These are phyloP conservation scores for Lepidium sativum DNA, from an alignment of 345 rosid species.

Conservation along the genomic window DNA sequence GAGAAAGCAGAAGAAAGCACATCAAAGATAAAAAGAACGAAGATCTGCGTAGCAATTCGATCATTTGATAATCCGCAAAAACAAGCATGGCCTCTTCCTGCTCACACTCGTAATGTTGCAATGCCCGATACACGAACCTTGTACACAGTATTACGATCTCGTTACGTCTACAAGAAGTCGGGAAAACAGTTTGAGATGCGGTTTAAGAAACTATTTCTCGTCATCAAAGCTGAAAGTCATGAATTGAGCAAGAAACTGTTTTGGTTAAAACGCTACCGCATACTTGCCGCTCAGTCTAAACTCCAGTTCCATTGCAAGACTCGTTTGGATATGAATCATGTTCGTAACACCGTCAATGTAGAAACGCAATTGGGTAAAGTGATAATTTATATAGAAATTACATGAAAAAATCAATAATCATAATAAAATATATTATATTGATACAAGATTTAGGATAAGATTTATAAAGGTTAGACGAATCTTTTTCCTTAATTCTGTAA, in stretches of 20 bases:
- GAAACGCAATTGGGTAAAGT: too few species aligned
- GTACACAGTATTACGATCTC: constrained; percentile 23
- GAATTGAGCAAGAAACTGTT: constrained; percentile 26
- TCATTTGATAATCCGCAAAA: constrained; percentile 20
- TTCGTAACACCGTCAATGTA: constrained; percentile 1
- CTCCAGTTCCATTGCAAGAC: constrained; percentile 28
- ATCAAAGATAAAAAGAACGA: constrained; percentile 26
- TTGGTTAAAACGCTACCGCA: constrained; percentile 26
- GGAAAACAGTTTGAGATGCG: constrained; percentile 28
- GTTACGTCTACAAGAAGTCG: constrained; percentile 26
- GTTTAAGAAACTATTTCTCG: constrained; percentile 23
- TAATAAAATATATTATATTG: too few species aligned
- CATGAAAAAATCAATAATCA: too few species aligned
- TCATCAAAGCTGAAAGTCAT: constrained; percentile 27
- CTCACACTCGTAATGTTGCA: constrained; percentile 22
- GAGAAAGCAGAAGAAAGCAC: constrained; percentile 21
- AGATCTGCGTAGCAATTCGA: constrained; percentile 24
- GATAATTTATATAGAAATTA: too few species aligned
- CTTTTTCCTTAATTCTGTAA: too few species aligned
- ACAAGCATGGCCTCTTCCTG: constrained; percentile 26
- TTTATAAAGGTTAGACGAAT: too few species aligned
- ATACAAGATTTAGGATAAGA: too few species aligned
- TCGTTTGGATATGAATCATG: constrained; percentile 23
- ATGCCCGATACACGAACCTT: constrained; percentile 24
- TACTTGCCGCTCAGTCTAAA: constrained; percentile 25